phyloP scores from a whole-genome alignment of 169 alveolate genomes.

The Eimeria necatrix region DNA sequence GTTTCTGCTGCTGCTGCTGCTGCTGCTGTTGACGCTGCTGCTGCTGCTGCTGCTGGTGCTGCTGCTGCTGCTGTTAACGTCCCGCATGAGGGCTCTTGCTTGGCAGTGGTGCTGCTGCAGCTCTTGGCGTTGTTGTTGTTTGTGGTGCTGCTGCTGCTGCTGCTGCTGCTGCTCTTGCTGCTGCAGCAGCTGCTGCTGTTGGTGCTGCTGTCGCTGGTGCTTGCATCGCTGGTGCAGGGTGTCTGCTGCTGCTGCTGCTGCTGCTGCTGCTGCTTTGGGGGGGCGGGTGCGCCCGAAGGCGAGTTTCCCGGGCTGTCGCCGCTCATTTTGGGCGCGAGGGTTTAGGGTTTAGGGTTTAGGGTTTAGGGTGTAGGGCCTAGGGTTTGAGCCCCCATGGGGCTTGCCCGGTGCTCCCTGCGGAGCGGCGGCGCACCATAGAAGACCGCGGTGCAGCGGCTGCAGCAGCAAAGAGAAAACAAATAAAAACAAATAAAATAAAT shows the following conservation, averaged over 20 bases:
- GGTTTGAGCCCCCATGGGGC: neutral
- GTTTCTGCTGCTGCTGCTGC: neutral
- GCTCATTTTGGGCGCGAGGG: no score
- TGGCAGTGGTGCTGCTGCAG: neutral
- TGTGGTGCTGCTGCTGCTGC: neutral
- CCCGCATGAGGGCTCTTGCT: neutral
- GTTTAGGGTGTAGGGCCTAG: neutral
- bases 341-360: neutral
- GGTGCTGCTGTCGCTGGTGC: neutral
- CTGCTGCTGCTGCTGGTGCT: neutral
- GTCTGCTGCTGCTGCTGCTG: neutral
- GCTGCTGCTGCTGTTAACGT: neutral
- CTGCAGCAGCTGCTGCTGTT: slow-evolving; percentile 11
- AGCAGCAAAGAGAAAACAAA: no score
- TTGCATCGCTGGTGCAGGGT: neutral
- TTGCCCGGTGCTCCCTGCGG: no score
- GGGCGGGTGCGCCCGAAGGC: no score
- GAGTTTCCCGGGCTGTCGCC: no score
- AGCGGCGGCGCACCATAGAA: no score
- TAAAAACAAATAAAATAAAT: no score
- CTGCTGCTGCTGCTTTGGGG: neutral
- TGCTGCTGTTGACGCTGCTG: neutral
- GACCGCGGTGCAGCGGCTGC: no score
- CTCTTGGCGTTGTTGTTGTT: neutral
- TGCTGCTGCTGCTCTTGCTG: neutral